Conservation (phyloP, 2,329 filamentous ascomycete species). For the Sporothrix mexicana region DNA sequence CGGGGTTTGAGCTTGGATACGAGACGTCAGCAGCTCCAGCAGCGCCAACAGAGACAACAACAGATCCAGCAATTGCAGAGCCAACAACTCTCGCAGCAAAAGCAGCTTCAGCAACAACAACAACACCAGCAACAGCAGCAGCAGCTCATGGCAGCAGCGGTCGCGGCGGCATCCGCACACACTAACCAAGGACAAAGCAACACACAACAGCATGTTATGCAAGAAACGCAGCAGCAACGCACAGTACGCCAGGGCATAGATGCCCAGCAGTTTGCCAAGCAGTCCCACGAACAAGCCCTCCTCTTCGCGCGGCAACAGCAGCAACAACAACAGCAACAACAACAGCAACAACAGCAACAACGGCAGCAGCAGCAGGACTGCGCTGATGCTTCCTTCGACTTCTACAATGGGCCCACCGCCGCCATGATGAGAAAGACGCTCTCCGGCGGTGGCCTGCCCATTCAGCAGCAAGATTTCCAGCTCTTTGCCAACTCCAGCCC, state of each 20-base stretch:
- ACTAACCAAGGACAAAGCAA: slow-evolving; percentile 62
- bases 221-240: slow-evolving; percentile 89
- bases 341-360: slow-evolving; percentile 37
- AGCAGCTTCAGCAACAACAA: slow-evolving; percentile 32
- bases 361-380: slow-evolving; percentile 38
- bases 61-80: slow-evolving; percentile 37
- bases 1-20: slow-evolving; percentile 85
- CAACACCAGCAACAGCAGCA: slow-evolving; percentile 44
- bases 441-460: slow-evolving; percentile 35
- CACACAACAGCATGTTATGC: slow-evolving; percentile 75
- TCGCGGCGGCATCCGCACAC: slow-evolving; percentile 45
- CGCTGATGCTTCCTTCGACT: slow-evolving; percentile 55
- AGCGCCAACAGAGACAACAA: slow-evolving; percentile 38
- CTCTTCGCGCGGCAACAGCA: slow-evolving; percentile 52
- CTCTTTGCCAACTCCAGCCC: slow-evolving; percentile 53
- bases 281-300: slow-evolving; percentile 58
- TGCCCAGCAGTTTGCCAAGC: slow-evolving; percentile 44
- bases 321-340: slow-evolving; percentile 24
- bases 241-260: slow-evolving; percentile 74
- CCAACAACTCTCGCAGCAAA: slow-evolving; percentile 44
- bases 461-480: slow-evolving; percentile 55
- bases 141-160: slow-evolving; percentile 31
- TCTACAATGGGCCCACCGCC: slow-evolving; percentile 52
- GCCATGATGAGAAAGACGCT: slow-evolving; percentile 55
- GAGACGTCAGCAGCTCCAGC: slow-evolving; percentile 61